phyloP scores from a whole-genome alignment of 345 rosid genomes.

The Dipteronia dyeriana region DNA sequence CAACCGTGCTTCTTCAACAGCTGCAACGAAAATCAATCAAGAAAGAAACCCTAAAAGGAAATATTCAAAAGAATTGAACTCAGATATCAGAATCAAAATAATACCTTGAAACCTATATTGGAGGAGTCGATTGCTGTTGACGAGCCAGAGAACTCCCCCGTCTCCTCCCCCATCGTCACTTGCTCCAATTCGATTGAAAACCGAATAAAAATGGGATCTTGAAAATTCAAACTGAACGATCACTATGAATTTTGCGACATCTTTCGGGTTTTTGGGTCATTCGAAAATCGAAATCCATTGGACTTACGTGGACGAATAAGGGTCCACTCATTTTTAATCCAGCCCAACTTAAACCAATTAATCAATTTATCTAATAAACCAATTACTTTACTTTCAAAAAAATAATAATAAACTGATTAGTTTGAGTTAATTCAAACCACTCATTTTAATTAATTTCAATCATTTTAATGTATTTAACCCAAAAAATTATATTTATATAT shows the following conservation, averaged over 20 bases:
- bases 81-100: not conserved
- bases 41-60: not conserved
- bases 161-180: slow-evolving; percentile 32
- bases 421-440: too few species aligned
- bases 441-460: not conserved
- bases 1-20: slow-evolving; percentile 94
- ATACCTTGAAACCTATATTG: slow-evolving; percentile 80
- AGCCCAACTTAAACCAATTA: too few species aligned
- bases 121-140: slow-evolving; percentile 55
- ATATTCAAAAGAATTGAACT: not conserved
- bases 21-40: slow-evolving; percentile 34
- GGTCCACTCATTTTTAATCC: too few species aligned
- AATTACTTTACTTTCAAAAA: too few species aligned
- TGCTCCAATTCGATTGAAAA: not conserved
- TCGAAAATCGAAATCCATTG: too few species aligned
- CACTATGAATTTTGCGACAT: too few species aligned
- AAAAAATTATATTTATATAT: too few species aligned
- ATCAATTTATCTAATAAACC: too few species aligned
- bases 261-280: too few species aligned
- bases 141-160: slow-evolving; percentile 29
- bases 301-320: too few species aligned
- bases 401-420: too few species aligned
- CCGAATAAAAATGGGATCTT: not conserved
- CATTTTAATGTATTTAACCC: not conserved
- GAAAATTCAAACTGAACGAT: too few species aligned